Conservation (phyloP, 179 eudicot species). For the Silene noctiflora region DNA sequence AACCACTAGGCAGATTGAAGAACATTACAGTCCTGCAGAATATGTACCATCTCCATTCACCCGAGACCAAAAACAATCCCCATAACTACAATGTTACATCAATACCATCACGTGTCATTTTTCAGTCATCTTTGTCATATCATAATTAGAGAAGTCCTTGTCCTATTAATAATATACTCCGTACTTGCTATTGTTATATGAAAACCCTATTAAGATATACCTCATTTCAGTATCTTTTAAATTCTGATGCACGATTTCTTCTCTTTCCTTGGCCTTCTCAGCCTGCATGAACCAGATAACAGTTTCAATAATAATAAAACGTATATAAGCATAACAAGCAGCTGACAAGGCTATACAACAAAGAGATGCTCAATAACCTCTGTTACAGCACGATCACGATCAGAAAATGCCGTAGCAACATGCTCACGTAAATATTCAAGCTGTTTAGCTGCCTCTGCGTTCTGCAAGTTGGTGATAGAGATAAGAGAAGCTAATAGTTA, state of each 20-base stretch:
- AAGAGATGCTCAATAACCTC: constrained; percentile 49
- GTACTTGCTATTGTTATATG: constrained; percentile 4
- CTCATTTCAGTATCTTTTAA: constrained; percentile 45
- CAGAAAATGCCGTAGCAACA: constrained; percentile 84
- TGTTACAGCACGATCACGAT: constrained; percentile 79
- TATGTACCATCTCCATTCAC: no score
- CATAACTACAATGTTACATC: no score
- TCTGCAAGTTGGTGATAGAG: constrained; percentile 43
- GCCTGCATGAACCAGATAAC: constrained; percentile 53
- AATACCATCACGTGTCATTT: no score
- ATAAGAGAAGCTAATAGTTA: constrained; percentile 2
- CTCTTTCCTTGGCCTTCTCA: constrained; percentile 88
- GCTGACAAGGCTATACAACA: constrained; percentile 9
- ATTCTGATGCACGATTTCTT: constrained; percentile 58
- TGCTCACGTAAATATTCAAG: constrained; percentile 72
- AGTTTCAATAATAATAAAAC: constrained; percentile 19
- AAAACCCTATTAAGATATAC: constrained; percentile 31
- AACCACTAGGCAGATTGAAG: no score
- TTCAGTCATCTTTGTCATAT: background rate
- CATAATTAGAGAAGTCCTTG: background rate
- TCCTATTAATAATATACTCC: background rate
- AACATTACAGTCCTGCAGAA: no score
- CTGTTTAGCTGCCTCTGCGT: constrained; percentile 69
- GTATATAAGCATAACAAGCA: background rate
- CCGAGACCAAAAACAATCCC: no score